A percentile compares a stretch with the other conserved stretches of the same genome.
Evolutionary conservation across 805 yeast species (phyloP).

Genomic region (Osmozyma mogii): DNA sequence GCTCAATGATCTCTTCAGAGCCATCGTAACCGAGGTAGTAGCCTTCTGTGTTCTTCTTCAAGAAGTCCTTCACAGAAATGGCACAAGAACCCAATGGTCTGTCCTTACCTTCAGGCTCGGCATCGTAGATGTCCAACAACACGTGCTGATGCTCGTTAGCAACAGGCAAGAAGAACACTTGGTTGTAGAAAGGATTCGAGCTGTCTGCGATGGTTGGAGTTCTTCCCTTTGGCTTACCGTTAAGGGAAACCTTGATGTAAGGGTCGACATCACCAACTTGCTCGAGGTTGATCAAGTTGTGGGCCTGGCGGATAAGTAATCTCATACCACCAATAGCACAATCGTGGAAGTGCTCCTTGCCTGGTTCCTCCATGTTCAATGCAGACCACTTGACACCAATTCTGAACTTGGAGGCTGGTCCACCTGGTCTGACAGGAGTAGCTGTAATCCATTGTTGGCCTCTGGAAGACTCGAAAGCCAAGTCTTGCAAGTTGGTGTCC

Average conservation of each 20-base stretch:
- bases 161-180: conserved; percentile 53
- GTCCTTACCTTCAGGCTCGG: conserved; percentile 55
- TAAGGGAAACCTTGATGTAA: conserved; percentile 50
- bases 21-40: conserved; percentile 46
- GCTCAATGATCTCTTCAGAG: conserved; percentile 36
- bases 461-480: conserved; percentile 40
- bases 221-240: conserved; percentile 49
- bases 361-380: conserved; percentile 43
- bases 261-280: conserved; percentile 73
- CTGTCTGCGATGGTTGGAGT: conserved; percentile 49
- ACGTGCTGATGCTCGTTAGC: conserved; percentile 52
- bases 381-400: conserved; percentile 67
- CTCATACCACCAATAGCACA: conserved; percentile 65
- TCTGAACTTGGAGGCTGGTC: conserved; percentile 36
- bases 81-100: conserved; percentile 55
- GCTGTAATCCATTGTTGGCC: conserved; percentile 45
- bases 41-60: conserved; percentile 42
- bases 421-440: conserved; percentile 34
- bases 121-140: conserved; percentile 55
- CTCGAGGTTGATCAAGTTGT: conserved; percentile 48
- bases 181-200: conserved; percentile 51
- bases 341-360: conserved; percentile 34
- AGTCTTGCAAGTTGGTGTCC: conserved; percentile 45
- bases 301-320: conserved; percentile 48
- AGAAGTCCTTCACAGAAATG: conserved; percentile 40